Conservation (phyloP, 768 basidiomycete genomes). For the Panus rudis region DNA sequence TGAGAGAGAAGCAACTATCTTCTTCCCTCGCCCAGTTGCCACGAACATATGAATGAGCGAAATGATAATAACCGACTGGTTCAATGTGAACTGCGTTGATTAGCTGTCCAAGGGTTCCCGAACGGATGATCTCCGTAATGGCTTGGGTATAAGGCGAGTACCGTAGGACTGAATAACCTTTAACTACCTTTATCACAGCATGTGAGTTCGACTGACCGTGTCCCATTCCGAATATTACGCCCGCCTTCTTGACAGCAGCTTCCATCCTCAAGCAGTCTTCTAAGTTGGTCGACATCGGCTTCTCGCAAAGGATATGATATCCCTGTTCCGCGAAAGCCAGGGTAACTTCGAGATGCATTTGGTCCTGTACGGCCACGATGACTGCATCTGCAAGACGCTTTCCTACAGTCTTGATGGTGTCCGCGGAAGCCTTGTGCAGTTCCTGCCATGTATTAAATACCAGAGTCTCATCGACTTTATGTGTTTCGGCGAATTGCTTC, state of each 20-base stretch:
- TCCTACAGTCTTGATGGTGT: slow-evolving; percentile 56
- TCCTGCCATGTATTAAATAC: slow-evolving; percentile 70
- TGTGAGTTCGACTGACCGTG: slow-evolving; percentile 50
- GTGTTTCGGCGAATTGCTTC: slow-evolving; percentile 44
- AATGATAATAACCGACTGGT: slow-evolving; percentile 82
- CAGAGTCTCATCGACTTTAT: slow-evolving; percentile 59
- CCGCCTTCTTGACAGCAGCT: slow-evolving; percentile 57
- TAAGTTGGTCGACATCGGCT: slow-evolving; percentile 79
- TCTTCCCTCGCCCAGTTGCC: slow-evolving; percentile 72
- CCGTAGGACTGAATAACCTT: slow-evolving; percentile 53
- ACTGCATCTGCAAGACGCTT: slow-evolving; percentile 78
- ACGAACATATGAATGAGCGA: slow-evolving; percentile 85
- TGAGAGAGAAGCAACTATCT: slow-evolving; percentile 69
- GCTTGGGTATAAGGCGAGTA: slow-evolving; percentile 81
- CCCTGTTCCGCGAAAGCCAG: slow-evolving; percentile 72
- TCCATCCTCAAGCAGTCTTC: slow-evolving; percentile 74
- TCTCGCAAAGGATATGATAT: slow-evolving; percentile 88
- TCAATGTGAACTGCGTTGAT: slow-evolving; percentile 82
- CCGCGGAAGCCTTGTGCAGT: slow-evolving; percentile 59
- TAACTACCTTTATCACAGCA: not conserved
- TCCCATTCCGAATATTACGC: slow-evolving; percentile 78
- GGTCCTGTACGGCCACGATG: slow-evolving; percentile 74
- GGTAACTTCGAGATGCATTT: slow-evolving; percentile 69
- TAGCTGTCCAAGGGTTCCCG: slow-evolving; percentile 65
- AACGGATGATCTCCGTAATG: slow-evolving; percentile 62